A percentile compares a stretch with the other conserved stretches of the same genome.
Evolutionary conservation across 78 protist species (phyloP).

Genomic region (Dictyostelium capitatum): DNA sequence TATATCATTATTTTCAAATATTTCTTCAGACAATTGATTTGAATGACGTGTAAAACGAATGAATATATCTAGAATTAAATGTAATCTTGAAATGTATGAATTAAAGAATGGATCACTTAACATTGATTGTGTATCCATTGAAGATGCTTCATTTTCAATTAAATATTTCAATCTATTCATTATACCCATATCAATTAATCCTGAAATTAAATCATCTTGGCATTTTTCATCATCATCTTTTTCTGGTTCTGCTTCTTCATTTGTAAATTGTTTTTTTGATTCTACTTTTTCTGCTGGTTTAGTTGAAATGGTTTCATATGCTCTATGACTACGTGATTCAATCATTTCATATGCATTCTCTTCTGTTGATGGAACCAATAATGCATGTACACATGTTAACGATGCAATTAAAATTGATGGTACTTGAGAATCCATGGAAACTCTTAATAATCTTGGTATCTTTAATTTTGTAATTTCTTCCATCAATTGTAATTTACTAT

Average conservation of each 20-base stretch:
- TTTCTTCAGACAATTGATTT: background rate
- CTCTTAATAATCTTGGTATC: constrained; percentile 67
- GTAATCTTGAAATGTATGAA: background rate
- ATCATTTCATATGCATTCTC: constrained; percentile 57
- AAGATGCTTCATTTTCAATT: constrained; percentile 7
- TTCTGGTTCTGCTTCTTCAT: constrained; percentile 40
- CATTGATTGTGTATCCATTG: background rate
- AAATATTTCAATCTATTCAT: constrained; percentile 33
- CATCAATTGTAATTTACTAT: constrained; percentile 22
- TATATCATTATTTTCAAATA: background rate
- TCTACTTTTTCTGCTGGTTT: constrained; percentile 18
- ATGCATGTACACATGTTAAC: constrained; percentile 22
- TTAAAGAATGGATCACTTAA: constrained; percentile 10
- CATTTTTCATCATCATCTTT: constrained; percentile 76
- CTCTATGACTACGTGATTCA: constrained; percentile 47
- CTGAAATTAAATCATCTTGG: constrained; percentile 26
- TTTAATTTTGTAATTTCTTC: constrained; percentile 45
- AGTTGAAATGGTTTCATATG: constrained; percentile 25
- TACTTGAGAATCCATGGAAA: constrained; percentile 38
- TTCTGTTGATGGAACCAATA: constrained; percentile 41
- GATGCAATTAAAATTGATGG: constrained; percentile 35
- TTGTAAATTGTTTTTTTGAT: background rate
- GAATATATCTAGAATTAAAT: constrained; percentile 34
- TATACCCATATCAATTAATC: constrained; percentile 63
- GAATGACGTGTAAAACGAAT: constrained; percentile 51